A percentile compares a stretch with the other conserved stretches of the same genome.
Evolutionary conservation across 2,329 filamentous ascomycete genomes (phyloP).

Genomic region (Trichoderma koningii): DNA sequence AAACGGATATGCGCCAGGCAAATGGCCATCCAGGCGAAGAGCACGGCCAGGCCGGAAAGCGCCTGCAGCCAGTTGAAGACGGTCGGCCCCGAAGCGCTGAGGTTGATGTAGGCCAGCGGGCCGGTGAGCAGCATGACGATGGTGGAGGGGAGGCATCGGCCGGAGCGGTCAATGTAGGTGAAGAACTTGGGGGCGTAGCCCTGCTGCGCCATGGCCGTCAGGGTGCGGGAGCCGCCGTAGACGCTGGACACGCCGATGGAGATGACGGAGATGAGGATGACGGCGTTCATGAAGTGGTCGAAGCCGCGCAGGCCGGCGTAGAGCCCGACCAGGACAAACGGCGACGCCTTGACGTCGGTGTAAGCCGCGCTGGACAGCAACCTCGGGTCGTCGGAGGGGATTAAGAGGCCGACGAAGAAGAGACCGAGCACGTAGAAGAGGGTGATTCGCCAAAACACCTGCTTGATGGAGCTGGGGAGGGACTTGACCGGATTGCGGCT

Average conservation of each 20-base stretch:
- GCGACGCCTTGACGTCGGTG: conserved; percentile 45
- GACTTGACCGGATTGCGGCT: conserved; percentile 67
- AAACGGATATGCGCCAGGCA: conserved; percentile 69
- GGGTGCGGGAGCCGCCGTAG: conserved; percentile 58
- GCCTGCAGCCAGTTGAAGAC: conserved; percentile 68
- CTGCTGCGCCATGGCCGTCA: conserved; percentile 58
- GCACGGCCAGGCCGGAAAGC: conserved; percentile 61
- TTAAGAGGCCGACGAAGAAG: conserved; percentile 51
- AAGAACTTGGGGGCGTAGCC: conserved; percentile 58
- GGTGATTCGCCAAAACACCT: conserved; percentile 62
- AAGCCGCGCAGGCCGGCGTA: conserved; percentile 52
- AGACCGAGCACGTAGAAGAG: conserved; percentile 54
- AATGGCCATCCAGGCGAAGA: conserved; percentile 68
- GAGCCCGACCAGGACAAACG: conserved; percentile 53
- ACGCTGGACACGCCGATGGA: conserved; percentile 58
- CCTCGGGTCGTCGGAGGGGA: conserved; percentile 46
- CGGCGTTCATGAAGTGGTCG: conserved; percentile 55
- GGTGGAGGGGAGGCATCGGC: conserved; percentile 54
- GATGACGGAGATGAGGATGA: conserved; percentile 57
- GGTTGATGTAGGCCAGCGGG: conserved; percentile 51
- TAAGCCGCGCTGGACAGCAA: conserved; percentile 52
- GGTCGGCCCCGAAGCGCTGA: conserved; percentile 48
- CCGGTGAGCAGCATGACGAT: conserved; percentile 49
- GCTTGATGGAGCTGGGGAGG: conserved; percentile 77
- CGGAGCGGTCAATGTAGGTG: conserved; percentile 55